Evolutionary conservation across 768 basidiomycete genomes (phyloP).

Genomic region (Tephrocybe sp.): DNA sequence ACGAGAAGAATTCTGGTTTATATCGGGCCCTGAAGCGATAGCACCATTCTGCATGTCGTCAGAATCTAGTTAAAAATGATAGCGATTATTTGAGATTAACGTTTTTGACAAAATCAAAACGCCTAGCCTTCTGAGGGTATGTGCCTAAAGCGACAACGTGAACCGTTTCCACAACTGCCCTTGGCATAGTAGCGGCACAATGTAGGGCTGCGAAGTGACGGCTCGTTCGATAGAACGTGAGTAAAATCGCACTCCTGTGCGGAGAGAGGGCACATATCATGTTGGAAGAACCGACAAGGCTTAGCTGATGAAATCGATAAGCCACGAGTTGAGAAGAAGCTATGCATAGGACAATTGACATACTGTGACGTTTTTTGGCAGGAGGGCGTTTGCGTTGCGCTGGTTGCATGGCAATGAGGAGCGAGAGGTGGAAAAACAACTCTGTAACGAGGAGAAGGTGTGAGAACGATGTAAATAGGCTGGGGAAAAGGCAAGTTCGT

Average conservation of each 20-base stretch:
- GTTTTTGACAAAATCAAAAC: background rate
- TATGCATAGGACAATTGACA: slow-evolving; percentile 10
- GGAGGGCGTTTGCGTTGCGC: slow-evolving; percentile 25
- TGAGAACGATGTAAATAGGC: background rate
- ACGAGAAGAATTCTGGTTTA: background rate
- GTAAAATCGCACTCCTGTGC: slow-evolving; percentile 46
- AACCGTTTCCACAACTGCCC: slow-evolving; percentile 35
- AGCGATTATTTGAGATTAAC: background rate
- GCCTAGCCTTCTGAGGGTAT: slow-evolving; percentile 13
- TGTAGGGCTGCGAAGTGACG: slow-evolving; percentile 18
- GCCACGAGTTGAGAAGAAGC: slow-evolving; percentile 1
- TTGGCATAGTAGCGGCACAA: slow-evolving; percentile 33
- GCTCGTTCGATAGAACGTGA: slow-evolving; percentile 32
- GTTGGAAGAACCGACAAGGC: slow-evolving; percentile 48
- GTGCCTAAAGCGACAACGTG: slow-evolving; percentile 37
- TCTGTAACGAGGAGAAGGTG: background rate
- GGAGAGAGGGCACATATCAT: slow-evolving; percentile 38
- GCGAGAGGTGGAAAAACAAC: slow-evolving; percentile 2
- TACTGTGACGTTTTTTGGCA: slow-evolving; percentile 41
- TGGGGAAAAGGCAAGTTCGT: background rate
- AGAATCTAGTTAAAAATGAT: background rate
- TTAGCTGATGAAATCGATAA: slow-evolving; percentile 34
- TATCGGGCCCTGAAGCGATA: background rate
- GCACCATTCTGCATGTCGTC: slow-evolving; percentile 2
- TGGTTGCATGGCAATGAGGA: slow-evolving; percentile 19